Evolutionary conservation across 257 asterid species (phyloP), one percentile per base, ranked within the genome.

Genomic region (Fraxinus quadrangulata): DNA sequence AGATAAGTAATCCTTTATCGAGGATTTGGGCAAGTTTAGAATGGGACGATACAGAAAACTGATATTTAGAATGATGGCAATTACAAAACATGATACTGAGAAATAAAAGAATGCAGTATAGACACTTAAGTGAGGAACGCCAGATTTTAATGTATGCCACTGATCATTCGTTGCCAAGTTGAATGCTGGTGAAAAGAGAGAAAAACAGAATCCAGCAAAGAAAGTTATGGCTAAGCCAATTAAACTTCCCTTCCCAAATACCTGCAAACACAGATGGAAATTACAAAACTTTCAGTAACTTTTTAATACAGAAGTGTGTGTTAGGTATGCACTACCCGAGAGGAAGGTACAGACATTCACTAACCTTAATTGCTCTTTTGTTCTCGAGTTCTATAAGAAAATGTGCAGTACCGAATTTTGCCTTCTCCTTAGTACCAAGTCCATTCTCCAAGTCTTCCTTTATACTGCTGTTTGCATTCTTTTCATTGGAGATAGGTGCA

Each of bases 71-170:
- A 89, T 71, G 24, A 86, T 77, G 28, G 98, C 99, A 26, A 95
- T 30, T 79, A 88, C 78, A 19, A 95, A 95, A 87, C 93, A 88
- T 1, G 96, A 95, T 5, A 80, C 81, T 0, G 99, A 95, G 92
- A 95, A 95, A 86, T 93, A 95, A 88, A 95, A 95, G 83, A 93
- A 91, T 5, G 99, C 96, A 11, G 97, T 86, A 84, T 95, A 95
- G 47, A 93, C 97, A 16, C 86, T 91, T 68, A 95, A 74, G 84
- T 89, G 98, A 6, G 92, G 97, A 51, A 91, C 92, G 3, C 94
- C 96, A 2, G 81, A 65, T 70, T 85, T 78, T 45, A 95, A 67
- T 5, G 94, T 87, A 31, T 91, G 84, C 97, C 96, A 95, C 34
- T 95, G 98, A 81, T 95, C 99, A 37, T 95, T 95, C 0, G 99